Percentiles rank a stretch among this genome's conserved stretches.
phyloP scores from a whole-genome alignment of 805 yeast genomes.

The Teunomyces pallodes region DNA sequence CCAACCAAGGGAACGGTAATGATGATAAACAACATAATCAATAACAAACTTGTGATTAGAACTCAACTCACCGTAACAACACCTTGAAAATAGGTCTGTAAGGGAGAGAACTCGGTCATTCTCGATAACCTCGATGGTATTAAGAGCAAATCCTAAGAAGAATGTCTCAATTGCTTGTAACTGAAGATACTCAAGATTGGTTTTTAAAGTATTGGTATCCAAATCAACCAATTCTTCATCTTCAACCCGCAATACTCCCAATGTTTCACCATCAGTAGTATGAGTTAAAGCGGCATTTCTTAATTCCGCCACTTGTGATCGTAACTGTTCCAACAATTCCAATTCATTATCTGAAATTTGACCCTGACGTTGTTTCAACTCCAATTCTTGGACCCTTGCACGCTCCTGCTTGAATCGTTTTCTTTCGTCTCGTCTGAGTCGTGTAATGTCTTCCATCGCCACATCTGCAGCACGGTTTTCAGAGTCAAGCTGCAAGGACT shows the following conservation, averaged over 20 bases:
- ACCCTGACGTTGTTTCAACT: conserved; percentile 41
- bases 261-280: conserved; percentile 5
- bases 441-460: conserved; percentile 76
- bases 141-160: conserved; percentile 61
- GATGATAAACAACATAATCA: conserved; percentile 75
- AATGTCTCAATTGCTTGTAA: conserved; percentile 74
- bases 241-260: conserved; percentile 9
- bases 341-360: conserved; percentile 22
- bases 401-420: conserved; percentile 69
- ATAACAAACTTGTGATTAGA: conserved; percentile 36
- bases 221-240: conserved; percentile 17
- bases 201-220: conserved; percentile 11
- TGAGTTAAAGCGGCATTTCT: conserved; percentile 9
- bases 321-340: conserved; percentile 15
- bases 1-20: conserved; percentile 89
- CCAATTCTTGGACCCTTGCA: conserved; percentile 47
- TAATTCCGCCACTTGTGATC: conserved; percentile 16
- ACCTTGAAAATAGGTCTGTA: conserved; percentile 24
- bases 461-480: conserved; percentile 13
- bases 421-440: conserved; percentile 67
- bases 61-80: conserved; percentile 11
- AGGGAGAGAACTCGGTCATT: conserved; percentile 13
- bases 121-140: conserved; percentile 39
- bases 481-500: conserved; percentile 47
- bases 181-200: conserved; percentile 52